A percentile compares a stretch with the other conserved stretches of the same genome.
Evolutionary conservation across 108 stramenopile species (phyloP).

Genomic region (Cyclotella atomus): DNA sequence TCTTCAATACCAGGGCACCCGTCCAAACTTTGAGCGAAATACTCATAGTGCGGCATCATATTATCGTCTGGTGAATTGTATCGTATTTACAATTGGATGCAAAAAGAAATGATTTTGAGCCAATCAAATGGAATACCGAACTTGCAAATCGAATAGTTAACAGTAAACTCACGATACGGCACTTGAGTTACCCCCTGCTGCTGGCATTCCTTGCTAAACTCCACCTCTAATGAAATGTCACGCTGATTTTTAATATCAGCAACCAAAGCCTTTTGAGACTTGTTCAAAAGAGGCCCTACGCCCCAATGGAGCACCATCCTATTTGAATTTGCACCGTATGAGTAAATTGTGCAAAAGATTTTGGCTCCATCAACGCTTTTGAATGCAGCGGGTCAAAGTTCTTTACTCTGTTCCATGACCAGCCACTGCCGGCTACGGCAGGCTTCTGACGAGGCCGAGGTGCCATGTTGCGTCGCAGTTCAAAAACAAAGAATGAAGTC

Average conservation of each 20-base stretch:
- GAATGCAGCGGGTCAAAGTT: too few relatives aligned
- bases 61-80: constrained; percentile 13
- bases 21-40: constrained; percentile 16
- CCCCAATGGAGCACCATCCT: background rate
- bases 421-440: too few relatives aligned
- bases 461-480: too few relatives aligned
- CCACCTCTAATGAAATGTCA: background rate
- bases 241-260: background rate
- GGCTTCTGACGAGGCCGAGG: too few relatives aligned
- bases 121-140: background rate
- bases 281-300: background rate
- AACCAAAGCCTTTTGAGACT: background rate
- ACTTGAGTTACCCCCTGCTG: constrained; percentile 11
- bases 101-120: background rate
- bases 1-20: background rate
- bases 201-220: background rate
- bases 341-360: background rate
- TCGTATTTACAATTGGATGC: background rate
- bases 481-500: too few relatives aligned
- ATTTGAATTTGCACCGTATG: background rate
- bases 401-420: too few relatives aligned
- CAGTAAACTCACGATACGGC: constrained; percentile 14
- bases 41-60: constrained; percentile 23
- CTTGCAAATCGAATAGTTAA: background rate
- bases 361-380: constrained; percentile 17